These are phyloP conservation scores for Thinopyrum elongatum DNA, from an alignment of 176 grass and related monocot species.

Conservation along the genomic window DNA sequence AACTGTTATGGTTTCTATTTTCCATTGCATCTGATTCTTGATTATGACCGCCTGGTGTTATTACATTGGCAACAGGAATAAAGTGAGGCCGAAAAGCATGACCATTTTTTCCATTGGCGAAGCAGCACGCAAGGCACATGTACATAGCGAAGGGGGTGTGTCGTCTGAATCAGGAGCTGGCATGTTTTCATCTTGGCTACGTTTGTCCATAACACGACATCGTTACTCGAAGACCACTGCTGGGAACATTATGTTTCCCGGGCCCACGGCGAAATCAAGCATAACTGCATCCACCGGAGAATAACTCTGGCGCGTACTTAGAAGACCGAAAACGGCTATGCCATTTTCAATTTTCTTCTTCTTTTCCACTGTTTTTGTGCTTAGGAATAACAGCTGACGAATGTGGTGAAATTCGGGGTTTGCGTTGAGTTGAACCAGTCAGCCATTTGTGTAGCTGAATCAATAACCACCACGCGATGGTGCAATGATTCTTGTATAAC, in stretches of 20 bases:
- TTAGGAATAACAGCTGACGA: conserved; percentile 25
- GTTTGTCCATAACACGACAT: neutral
- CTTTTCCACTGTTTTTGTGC: neutral
- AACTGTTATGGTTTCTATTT: neutral
- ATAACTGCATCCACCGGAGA: neutral
- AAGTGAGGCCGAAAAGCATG: conserved; percentile 19
- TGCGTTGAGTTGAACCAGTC: neutral
- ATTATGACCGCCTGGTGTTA: neutral
- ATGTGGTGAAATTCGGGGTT: neutral
- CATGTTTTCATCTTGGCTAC: neutral
- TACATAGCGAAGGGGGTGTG: neutral
- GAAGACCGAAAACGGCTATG: neutral
- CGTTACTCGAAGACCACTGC: conserved; percentile 3
- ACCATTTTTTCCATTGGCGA: neutral
- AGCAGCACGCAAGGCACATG: neutral
- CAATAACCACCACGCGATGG: conserved; percentile 8
- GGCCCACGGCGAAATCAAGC: neutral
- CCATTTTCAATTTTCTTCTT: neutral
- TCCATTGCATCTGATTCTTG: neutral
- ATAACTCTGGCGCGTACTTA: neutral
- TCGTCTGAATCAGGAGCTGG: neutral
- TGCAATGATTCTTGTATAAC: conserved; percentile 32
- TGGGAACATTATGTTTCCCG: neutral
- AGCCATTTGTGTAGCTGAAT: conserved; percentile 29
- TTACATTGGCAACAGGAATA: conserved; percentile 36